Evolutionary conservation across 1,284 basidiomycete genomes (phyloP), one percentile per base, ranked within the genome.

Genomic region (Pseudozyma flocculosa): DNA sequence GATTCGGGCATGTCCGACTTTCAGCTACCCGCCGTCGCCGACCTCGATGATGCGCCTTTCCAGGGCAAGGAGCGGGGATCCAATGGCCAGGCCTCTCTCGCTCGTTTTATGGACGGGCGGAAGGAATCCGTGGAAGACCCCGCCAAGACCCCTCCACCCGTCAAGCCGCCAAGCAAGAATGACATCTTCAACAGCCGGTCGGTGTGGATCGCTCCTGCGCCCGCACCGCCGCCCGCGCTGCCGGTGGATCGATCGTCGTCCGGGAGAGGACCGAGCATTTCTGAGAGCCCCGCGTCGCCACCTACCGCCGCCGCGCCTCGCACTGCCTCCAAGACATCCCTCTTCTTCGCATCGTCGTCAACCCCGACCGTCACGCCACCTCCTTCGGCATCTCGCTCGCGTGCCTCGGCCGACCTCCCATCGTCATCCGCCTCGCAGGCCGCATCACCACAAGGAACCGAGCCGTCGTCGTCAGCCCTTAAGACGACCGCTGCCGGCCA

Each of bases 181-280:
- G 69, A 70, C 44, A 72, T 72, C 50, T 72, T 72, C 52, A 61
- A 61, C 34, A 40, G 54, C 2, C 49, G 61, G 4, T 49, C 50
- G 32, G 29, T 61, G 17, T 54, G 54, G 50, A 37, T 67, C 13
- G 47, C 57, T 4, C 69, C 69, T n/a, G 58, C 69, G 13, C 30
- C 60, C 8, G 18, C 34, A 2, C 17, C 47, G 2, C 19, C 50
- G 7, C 29, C 47, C 3, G 42, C 43, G 13, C 42, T 36, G 2
- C 40, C 7, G 26, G 11, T 29, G 26, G 26, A 7, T 11, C 26
- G 26, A 7, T 7, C 5, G 7, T 29, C 26, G 11, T 29, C 26
- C 26, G n/a, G n/a, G n/a, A n/a, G n/a, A n/a, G n/a, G n/a, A n/a
- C n/a, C n/a, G n/a, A n/a, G 13, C 44, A 14, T n/a, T 37, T n/a